Base-by-base conservation (phyloP, 2,329 filamentous ascomycete genomes). In the Bipolaris victoriae region DNA sequence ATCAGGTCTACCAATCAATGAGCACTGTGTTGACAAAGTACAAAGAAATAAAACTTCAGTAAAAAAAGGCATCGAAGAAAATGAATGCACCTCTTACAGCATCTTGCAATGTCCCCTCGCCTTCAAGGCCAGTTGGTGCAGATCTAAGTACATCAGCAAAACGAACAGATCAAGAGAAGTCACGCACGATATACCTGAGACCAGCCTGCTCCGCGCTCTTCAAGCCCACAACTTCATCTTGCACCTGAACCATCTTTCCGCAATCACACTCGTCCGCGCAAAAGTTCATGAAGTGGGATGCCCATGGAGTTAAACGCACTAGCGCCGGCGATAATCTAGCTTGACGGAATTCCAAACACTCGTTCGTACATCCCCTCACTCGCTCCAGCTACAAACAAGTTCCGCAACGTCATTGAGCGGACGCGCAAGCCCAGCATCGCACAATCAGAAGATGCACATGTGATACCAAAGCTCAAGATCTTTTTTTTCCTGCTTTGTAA, bases 1-100 rank as follows among this genome's bases (percentile, higher is more conserved):
- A 94, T 84, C 20, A 92, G 82, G 13, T 73, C 72, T 75, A 18
- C 13, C 11, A 1, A 10, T 20, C 16, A 26, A n/a, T 41, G 31
- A 36, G 52, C 53, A 56, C 18, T 49, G 15, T 3, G 13, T 10
- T 7, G 4, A 39, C 13, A n/a, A 22, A 45, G 5, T 6, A 37
- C 1, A 5, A 29, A 45, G 7, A 18, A 18, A 45, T 11, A 13
- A 3, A 39, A 44, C 22, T 16, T 5, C 7, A 26, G 18, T 24
- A 58, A 18, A 35, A 35, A 41, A 45, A 15, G 5, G 31, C 37
- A 52, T 31, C 35, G 10, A 43, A 40, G 35, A 47, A 58, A 60
- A 55, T 36, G 46, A 47, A 69, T 66, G 63, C 66, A 77, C 75
- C 75, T 77, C 68, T 71, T 70, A 77, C 66, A 69, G 74, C 72